Percentiles rank a stretch among this genome's conserved stretches.
These are phyloP conservation scores for Dissoconium aciculare DNA, from an alignment of 2,329 filamentous ascomycete species.

Conservation along the genomic window DNA sequence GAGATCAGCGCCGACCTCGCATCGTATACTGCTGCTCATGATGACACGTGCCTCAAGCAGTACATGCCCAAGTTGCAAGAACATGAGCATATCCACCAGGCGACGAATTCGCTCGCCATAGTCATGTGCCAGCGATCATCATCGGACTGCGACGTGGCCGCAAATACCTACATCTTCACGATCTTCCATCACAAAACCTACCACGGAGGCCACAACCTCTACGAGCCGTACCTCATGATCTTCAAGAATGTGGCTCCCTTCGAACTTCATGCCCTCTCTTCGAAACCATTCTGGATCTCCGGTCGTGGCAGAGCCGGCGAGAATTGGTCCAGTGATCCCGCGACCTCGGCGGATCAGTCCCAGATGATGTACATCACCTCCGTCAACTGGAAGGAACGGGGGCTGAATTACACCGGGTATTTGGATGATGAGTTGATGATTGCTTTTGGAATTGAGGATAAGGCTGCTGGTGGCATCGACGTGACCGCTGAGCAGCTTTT, in stretches of 20 bases:
- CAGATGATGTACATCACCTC: slow-evolving; percentile 6
- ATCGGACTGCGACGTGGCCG: slow-evolving; percentile 26
- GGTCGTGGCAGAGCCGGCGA: slow-evolving; percentile 25
- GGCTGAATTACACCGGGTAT: slow-evolving; percentile 5
- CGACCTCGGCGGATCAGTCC: slow-evolving; percentile 4
- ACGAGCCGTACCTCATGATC: slow-evolving; percentile 40
- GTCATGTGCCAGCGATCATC: slow-evolving; percentile 39
- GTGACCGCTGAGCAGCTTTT: slow-evolving; percentile 6
- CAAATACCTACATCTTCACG: slow-evolving; percentile 41
- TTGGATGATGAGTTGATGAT: slow-evolving; percentile 6
- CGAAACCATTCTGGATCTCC: slow-evolving; percentile 39
- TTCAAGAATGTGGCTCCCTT: slow-evolving; percentile 36
- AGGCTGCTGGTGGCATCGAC: slow-evolving; percentile 6
- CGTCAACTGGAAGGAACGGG: slow-evolving; percentile 5
- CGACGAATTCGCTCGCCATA: slow-evolving; percentile 41
- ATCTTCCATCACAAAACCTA: slow-evolving; percentile 40
- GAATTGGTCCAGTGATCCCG: slow-evolving; percentile 1
- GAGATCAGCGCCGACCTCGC: slow-evolving; percentile 33
- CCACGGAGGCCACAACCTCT: slow-evolving; percentile 32
- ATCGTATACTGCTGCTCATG: slow-evolving; percentile 20
- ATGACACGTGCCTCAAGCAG: slow-evolving; percentile 35
- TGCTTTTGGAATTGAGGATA: slow-evolving; percentile 6
- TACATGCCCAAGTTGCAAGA: slow-evolving; percentile 9
- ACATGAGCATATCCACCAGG: slow-evolving; percentile 40
- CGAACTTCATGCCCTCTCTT: slow-evolving; percentile 34